These are phyloP conservation scores for Ulvella scutata DNA, from an alignment of 139 green algal species.

Conservation along the genomic window DNA sequence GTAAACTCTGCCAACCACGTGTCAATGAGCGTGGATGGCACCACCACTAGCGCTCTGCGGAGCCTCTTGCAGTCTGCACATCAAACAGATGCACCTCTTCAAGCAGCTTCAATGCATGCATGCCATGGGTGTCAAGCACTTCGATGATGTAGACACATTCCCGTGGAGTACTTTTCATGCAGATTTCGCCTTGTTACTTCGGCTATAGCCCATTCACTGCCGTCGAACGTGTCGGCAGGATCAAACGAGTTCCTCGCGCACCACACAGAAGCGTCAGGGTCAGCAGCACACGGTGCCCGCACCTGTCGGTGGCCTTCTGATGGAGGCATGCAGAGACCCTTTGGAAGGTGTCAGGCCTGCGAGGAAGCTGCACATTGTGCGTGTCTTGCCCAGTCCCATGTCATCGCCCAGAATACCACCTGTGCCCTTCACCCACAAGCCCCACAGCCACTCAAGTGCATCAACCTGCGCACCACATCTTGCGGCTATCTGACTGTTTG, in stretches of 20 bases:
- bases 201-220: no score
- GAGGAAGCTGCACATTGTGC: constrained; percentile 50
- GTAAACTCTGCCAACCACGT: constrained; percentile 77
- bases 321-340: neutral
- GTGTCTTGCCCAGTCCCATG: constrained; percentile 23
- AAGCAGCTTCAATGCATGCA: no score
- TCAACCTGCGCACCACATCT: constrained; percentile 36
- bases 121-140: no score
- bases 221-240: no score
- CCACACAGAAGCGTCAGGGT: no score
- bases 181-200: no score
- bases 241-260: no score
- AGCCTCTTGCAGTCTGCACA: neutral
- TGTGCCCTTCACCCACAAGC: constrained; percentile 21
- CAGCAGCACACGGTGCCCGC: no score
- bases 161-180: no score
- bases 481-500: no score
- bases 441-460: constrained; percentile 70
- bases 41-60: constrained; percentile 51
- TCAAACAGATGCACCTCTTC: neutral
- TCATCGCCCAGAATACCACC: constrained; percentile 74
- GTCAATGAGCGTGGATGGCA: constrained; percentile 71
- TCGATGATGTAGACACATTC: no score
- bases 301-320: no score
- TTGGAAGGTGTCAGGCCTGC: constrained; percentile 37